A percentile compares a stretch with the other conserved stretches of the same genome.
phyloP scores from a whole-genome alignment of 2,329 filamentous ascomycete genomes.

The Ophiosphaerella narmari region DNA sequence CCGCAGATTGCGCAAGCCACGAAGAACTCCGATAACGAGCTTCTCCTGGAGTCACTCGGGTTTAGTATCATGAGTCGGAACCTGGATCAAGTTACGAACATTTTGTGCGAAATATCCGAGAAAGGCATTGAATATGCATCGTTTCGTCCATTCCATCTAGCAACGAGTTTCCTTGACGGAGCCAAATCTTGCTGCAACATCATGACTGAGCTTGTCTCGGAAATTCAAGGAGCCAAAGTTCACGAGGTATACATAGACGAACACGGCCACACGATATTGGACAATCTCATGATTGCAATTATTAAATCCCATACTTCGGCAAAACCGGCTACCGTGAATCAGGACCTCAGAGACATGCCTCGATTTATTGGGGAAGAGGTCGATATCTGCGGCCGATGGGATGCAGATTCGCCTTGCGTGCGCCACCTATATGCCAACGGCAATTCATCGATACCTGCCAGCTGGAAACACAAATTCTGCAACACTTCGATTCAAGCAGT shows the following conservation, averaged over 20 bases:
- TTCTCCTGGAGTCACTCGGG: constrained; percentile 17
- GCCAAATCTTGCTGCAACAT: constrained; percentile 40
- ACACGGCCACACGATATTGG: constrained; percentile 47
- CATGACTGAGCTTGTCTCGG: constrained; percentile 1
- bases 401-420: constrained; percentile 46
- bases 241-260: constrained; percentile 24
- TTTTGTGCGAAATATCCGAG: background rate
- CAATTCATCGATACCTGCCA: constrained; percentile 30
- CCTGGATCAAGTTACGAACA: background rate
- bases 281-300: constrained; percentile 47
- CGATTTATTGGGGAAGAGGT: constrained; percentile 48
- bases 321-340: constrained; percentile 32
- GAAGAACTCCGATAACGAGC: constrained; percentile 15
- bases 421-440: constrained; percentile 37
- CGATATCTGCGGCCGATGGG: constrained; percentile 52
- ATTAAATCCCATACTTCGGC: constrained; percentile 44
- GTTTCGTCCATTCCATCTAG: constrained; percentile 45
- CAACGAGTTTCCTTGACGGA: constrained; percentile 46
- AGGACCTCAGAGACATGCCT: constrained; percentile 20
- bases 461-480: constrained; percentile 54
- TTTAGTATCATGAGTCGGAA: constrained; percentile 28
- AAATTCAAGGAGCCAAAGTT: background rate
- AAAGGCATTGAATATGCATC: background rate
- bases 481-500: constrained; percentile 49
- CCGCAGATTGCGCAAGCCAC: constrained; percentile 18